phyloP scores from a whole-genome alignment of 2,329 filamentous ascomycete species.

The Thelonectria olida region DNA sequence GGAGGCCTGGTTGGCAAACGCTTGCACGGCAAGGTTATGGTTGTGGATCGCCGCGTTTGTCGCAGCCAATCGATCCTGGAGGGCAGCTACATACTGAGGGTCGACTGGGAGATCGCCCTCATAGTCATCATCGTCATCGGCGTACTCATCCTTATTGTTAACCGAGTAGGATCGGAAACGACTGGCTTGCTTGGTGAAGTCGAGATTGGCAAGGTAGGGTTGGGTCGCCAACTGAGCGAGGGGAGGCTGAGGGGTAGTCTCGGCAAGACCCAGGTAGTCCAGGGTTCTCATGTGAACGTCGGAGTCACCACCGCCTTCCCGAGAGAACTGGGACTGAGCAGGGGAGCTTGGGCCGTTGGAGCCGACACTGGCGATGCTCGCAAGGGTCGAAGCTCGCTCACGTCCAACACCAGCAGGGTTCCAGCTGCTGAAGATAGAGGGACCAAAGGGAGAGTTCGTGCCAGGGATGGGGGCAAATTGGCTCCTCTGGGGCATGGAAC shows the following conservation, averaged over 20 bases:
- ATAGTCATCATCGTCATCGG: slow-evolving; percentile 85
- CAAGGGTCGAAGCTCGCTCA: slow-evolving; percentile 86
- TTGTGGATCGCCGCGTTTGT: slow-evolving; percentile 80
- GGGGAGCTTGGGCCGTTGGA: slow-evolving; percentile 93
- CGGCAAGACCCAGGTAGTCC: slow-evolving; percentile 94
- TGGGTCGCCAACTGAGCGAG: slow-evolving; percentile 75
- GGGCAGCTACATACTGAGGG: slow-evolving; percentile 66
- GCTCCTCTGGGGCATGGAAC: slow-evolving; percentile 91
- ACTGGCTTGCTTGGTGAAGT: slow-evolving; percentile 80
- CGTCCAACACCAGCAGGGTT: slow-evolving; percentile 69
- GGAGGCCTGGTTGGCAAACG: slow-evolving; percentile 86
- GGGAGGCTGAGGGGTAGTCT: slow-evolving; percentile 81
- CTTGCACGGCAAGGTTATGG: slow-evolving; percentile 93
- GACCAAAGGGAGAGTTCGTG: slow-evolving; percentile 78
- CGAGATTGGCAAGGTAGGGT: slow-evolving; percentile 78
- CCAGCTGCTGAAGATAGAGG: slow-evolving; percentile 92
- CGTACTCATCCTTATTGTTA: slow-evolving; percentile 98
- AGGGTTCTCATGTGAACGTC: slow-evolving; percentile 90
- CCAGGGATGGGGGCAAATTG: slow-evolving; percentile 69
- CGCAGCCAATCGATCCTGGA: slow-evolving; percentile 70
- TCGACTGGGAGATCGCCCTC: slow-evolving; percentile 63
- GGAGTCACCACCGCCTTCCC: slow-evolving; percentile 83
- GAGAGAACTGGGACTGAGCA: slow-evolving; percentile 84
- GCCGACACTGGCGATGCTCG: slow-evolving; percentile 82
- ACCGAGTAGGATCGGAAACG: slow-evolving; percentile 97